Conservation (phyloP, 179 eudicot genomes). For the Heliamphora pulchella region DNA sequence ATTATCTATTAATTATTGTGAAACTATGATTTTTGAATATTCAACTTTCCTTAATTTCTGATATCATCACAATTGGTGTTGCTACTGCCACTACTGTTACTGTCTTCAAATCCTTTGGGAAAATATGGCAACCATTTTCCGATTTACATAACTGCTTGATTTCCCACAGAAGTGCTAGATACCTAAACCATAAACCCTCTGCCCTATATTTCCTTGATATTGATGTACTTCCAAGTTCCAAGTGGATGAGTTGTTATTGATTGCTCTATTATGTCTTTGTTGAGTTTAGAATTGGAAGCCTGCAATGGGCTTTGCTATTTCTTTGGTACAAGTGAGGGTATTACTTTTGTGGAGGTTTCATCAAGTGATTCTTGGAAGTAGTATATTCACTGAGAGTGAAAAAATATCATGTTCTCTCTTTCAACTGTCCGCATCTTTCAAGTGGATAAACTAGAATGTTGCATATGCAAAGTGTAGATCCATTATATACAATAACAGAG, state of each 20-base stretch:
- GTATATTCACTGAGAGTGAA: neutral
- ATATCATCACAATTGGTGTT: neutral
- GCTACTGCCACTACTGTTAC: neutral
- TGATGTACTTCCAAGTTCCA: neutral
- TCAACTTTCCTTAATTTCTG: neutral
- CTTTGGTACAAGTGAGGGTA: neutral
- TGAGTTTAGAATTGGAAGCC: neutral
- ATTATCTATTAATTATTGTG: neutral
- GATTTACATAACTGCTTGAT: neutral
- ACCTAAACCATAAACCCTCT: too few species aligned
- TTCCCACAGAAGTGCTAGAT: neutral
- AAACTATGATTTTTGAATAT: neutral
- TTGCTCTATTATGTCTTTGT: too few species aligned
- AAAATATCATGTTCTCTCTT: too few species aligned
- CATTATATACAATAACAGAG: neutral
- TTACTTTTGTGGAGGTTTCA: conserved; percentile 5
- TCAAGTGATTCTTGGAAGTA: neutral
- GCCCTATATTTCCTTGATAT: neutral
- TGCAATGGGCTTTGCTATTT: neutral
- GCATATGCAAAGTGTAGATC: neutral
- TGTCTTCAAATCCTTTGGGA: conserved; percentile 3
- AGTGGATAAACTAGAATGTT: too few species aligned
- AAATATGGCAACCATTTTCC: neutral
- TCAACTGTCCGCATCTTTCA: too few species aligned
- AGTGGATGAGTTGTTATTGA: neutral